Conservation (phyloP, 2,329 filamentous ascomycete species). For the Ophiognomonia clavigignenti-juglandacearum region DNA sequence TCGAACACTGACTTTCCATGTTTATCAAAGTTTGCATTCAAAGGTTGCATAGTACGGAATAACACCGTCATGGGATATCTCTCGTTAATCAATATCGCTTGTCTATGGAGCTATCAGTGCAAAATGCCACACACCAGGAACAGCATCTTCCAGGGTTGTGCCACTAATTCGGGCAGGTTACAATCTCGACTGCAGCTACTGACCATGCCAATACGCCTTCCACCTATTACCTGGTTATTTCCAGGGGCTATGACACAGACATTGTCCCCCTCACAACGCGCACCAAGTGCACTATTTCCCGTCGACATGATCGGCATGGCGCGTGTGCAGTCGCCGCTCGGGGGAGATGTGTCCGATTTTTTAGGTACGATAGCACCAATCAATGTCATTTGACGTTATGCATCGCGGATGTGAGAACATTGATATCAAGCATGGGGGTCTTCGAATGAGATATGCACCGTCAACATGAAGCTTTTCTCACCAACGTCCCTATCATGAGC, state of each 20-base stretch:
- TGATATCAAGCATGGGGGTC: background rate
- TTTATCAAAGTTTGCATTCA: no score
- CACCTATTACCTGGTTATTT: no score
- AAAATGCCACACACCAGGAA: background rate
- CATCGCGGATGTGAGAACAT: background rate
- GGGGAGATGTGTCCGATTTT: slow-evolving; percentile 7
- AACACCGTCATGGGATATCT: no score
- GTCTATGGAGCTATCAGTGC: background rate
- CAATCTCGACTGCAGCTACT: background rate
- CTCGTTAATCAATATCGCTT: no score
- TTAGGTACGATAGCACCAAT: slow-evolving; percentile 1
- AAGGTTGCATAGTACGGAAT: no score
- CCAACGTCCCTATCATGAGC: slow-evolving; percentile 3
- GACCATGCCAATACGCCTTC: background rate
- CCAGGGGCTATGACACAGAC: no score
- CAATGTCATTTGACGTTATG: background rate
- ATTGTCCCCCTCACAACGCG: no score
- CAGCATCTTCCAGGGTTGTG: background rate
- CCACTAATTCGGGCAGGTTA: background rate
- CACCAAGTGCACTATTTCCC: no score
- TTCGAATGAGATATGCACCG: no score
- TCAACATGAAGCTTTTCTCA: no score
- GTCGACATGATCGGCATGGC: background rate
- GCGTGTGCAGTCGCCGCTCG: no score
- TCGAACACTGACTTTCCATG: no score